Percentiles rank a stretch among this genome's conserved stretches.
Conservation (phyloP, 495 filamentous ascomycete genomes). For the Aspergillus avenaceus region DNA sequence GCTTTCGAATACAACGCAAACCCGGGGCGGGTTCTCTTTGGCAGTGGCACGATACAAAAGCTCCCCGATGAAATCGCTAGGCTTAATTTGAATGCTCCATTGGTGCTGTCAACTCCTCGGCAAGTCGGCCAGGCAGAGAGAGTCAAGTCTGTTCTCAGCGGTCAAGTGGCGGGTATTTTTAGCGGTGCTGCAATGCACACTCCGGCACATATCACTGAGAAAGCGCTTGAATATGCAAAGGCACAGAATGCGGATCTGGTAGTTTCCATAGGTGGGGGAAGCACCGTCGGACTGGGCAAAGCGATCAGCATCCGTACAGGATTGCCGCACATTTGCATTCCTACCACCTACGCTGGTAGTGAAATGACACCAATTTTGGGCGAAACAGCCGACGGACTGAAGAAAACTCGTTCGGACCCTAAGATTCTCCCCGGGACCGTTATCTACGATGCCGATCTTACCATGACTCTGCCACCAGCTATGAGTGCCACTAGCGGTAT, state of each 20-base stretch:
- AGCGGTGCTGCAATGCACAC: conserved; percentile 66
- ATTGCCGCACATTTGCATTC: conserved; percentile 60
- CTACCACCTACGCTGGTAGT: conserved; percentile 66
- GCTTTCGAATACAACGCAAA: conserved; percentile 59
- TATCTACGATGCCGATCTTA: conserved; percentile 67
- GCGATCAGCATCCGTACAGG: conserved; percentile 63
- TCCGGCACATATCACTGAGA: conserved; percentile 57
- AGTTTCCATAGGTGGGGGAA: conserved; percentile 61
- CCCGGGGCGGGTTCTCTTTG: conserved; percentile 59
- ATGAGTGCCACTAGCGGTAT: conserved; percentile 63
- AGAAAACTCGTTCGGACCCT: conserved; percentile 61
- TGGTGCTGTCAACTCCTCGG: conserved; percentile 57
- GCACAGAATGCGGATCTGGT: conserved; percentile 47
- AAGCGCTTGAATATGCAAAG: conserved; percentile 51
- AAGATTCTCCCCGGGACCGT: conserved; percentile 63
- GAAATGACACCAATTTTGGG: conserved; percentile 69
- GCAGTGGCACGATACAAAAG: conserved; percentile 55
- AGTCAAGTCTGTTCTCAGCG: conserved; percentile 46
- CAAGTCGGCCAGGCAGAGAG: conserved; percentile 50
- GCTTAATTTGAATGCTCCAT: conserved; percentile 48
- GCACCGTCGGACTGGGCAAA: conserved; percentile 64
- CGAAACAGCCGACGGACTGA: conserved; percentile 59
- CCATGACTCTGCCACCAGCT: conserved; percentile 56
- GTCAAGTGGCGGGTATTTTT: conserved; percentile 54
- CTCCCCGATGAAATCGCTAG: conserved; percentile 56